phyloP scores from a whole-genome alignment of 768 basidiomycete genomes.

The Mycena epipterygia region DNA sequence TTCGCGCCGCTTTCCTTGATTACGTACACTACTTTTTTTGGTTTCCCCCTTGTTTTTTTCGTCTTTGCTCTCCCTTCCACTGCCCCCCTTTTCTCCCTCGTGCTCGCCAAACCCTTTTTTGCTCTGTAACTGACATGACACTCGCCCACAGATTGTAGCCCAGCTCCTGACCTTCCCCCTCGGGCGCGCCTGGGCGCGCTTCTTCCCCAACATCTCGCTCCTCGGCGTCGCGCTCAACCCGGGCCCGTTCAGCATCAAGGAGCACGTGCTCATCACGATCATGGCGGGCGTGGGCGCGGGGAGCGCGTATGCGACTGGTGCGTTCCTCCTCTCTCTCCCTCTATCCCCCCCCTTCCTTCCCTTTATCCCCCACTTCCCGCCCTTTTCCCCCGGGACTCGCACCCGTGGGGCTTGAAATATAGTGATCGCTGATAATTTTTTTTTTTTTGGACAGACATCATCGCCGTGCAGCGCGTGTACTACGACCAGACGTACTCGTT shows the following conservation, averaged over 20 bases:
- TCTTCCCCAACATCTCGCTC: conserved; percentile 67
- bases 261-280: conserved; percentile 76
- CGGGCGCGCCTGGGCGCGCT: conserved; percentile 69
- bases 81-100: not conserved
- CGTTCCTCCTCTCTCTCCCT: not conserved
- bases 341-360: conserved; percentile 46
- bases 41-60: too few species aligned
- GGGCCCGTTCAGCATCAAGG: conserved; percentile 82
- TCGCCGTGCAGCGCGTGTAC: conserved; percentile 80
- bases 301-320: conserved; percentile 67
- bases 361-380: not conserved
- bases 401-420: too few species aligned
- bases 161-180: conserved; percentile 79
- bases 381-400: too few species aligned
- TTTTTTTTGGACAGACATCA: conserved; percentile 59
- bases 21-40: too few species aligned
- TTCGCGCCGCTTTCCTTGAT: too few species aligned
- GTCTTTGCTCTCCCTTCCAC: not conserved
- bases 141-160: conserved; percentile 65
- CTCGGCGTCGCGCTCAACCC: conserved; percentile 70
- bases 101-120: not conserved
- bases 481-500: conserved; percentile 77
- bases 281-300: conserved; percentile 71
- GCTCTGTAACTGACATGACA: not conserved
- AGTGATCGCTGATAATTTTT: not conserved